A percentile compares a stretch with the other conserved stretches of the same genome.
These are phyloP conservation scores for Ottelia alismoides DNA, from an alignment of 106 monocot genomes.

Conservation along the genomic window DNA sequence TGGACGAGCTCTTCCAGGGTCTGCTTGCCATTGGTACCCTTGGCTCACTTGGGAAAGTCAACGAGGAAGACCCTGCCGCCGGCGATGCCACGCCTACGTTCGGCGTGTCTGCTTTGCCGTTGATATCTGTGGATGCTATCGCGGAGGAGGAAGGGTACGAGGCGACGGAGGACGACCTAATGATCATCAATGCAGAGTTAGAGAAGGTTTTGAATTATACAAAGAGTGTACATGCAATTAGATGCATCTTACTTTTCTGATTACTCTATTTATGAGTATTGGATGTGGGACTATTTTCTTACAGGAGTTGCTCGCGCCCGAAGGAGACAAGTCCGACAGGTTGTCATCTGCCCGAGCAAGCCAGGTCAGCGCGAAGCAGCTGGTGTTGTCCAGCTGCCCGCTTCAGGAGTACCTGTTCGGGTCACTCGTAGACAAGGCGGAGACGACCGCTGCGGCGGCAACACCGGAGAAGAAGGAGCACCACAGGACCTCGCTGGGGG, in stretches of 20 bases:
- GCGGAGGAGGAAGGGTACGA: constrained; percentile 19
- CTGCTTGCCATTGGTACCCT: constrained; percentile 74
- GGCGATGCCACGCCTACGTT: constrained; percentile 13
- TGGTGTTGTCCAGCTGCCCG: constrained; percentile 19
- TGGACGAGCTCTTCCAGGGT: constrained; percentile 19
- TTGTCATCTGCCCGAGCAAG: constrained; percentile 17
- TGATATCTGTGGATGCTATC: constrained; percentile 9
- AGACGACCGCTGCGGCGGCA: constrained; percentile 6
- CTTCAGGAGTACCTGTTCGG: constrained; percentile 44
- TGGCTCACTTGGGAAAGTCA: neutral
- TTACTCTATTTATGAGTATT: too few species aligned
- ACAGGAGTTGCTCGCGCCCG: too few species aligned
- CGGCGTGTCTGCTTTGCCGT: constrained; percentile 1
- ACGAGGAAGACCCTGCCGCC: too few species aligned
- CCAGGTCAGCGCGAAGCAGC: constrained; percentile 16
- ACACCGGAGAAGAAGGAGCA: constrained; percentile 7
- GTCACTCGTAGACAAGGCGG: constrained; percentile 12
- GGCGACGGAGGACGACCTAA: constrained; percentile 21
- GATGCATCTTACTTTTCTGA: too few species aligned
- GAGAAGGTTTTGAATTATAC: constrained; percentile 30
- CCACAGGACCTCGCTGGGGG: constrained; percentile 30
- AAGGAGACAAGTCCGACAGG: too few species aligned
- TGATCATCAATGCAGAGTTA: constrained; percentile 20
- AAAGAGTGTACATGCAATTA: too few species aligned
- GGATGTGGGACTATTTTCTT: too few species aligned